phyloP scores from a whole-genome alignment of 129 eudicot genomes.

The Pittosporum tobira region DNA sequence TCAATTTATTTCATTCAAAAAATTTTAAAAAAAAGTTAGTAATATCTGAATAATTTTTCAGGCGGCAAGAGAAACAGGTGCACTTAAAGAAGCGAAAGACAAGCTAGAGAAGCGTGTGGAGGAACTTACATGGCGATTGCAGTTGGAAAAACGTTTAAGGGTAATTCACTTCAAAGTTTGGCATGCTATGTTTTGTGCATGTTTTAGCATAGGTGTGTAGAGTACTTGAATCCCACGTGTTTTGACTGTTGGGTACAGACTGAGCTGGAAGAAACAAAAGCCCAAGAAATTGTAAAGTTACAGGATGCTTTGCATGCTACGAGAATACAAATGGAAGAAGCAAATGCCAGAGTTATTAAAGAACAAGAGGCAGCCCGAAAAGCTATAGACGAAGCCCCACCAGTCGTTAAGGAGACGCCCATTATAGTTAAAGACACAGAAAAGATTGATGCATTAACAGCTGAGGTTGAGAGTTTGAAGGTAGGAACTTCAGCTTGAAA shows the following conservation, averaged over 20 bases:
- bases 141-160: slow-evolving; percentile 83
- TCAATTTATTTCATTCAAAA: too few species aligned
- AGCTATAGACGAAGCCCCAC: slow-evolving; percentile 95
- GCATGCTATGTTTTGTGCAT: neutral
- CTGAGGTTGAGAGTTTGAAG: slow-evolving; percentile 82
- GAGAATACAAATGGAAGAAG: slow-evolving; percentile 78
- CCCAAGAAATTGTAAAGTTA: slow-evolving; percentile 70
- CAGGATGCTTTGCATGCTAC: slow-evolving; percentile 68
- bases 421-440: slow-evolving; percentile 75
- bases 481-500: too few species aligned
- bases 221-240: neutral
- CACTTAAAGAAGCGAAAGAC: slow-evolving; percentile 96
- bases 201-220: too few species aligned
- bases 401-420: slow-evolving; percentile 94
- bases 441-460: slow-evolving; percentile 71
- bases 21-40: too few species aligned
- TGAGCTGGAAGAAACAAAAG: slow-evolving; percentile 82
- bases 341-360: slow-evolving; percentile 68
- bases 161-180: slow-evolving; percentile 27
- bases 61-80: slow-evolving; percentile 99
- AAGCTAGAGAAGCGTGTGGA: slow-evolving; percentile 98
- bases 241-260: slow-evolving; percentile 35
- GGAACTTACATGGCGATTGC: slow-evolving; percentile 97
- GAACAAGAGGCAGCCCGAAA: slow-evolving; percentile 86
- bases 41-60: slow-evolving; percentile 18